Percentiles rank a stretch among this genome's conserved stretches.
These are phyloP conservation scores for Zymoseptoria passerinii DNA, from an alignment of 2,329 filamentous ascomycete genomes.

Conservation along the genomic window DNA sequence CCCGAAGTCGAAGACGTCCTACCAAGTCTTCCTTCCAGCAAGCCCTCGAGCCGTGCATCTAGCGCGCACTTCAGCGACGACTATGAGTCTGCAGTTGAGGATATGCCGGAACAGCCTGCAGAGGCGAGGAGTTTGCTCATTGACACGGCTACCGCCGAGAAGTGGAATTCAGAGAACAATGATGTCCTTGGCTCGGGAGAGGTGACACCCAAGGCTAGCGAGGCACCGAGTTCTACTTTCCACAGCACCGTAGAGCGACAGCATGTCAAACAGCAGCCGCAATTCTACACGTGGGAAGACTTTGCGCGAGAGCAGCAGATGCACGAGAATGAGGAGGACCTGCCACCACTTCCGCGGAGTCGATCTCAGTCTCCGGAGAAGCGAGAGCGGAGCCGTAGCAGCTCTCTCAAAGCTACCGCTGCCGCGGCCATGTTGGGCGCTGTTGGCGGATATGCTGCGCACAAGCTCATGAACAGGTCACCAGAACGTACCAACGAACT, in stretches of 20 bases:
- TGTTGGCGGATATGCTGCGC: constrained; percentile 20
- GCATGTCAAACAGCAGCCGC: constrained; percentile 22
- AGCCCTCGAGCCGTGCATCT: constrained; percentile 34
- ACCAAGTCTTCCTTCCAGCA: constrained; percentile 45
- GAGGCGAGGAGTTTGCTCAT: constrained; percentile 15
- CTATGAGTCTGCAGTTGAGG: constrained; percentile 38
- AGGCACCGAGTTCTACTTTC: constrained; percentile 31
- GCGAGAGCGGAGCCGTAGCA: constrained; percentile 1
- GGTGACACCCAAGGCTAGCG: constrained; percentile 58
- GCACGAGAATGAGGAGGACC: constrained; percentile 9
- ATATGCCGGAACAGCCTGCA: constrained; percentile 17
- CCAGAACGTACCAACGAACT: constrained; percentile 4
- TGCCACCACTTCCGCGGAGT: constrained; percentile 3
- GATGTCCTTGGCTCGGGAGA: constrained; percentile 55
- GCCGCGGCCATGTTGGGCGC: constrained; percentile 24
- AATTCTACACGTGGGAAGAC: constrained; percentile 33
- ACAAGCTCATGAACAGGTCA: constrained; percentile 10
- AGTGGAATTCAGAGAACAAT: constrained; percentile 6
- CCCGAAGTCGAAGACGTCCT: constrained; percentile 38
- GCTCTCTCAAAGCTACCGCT: constrained; percentile 14
- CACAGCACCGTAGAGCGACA: constrained; percentile 9
- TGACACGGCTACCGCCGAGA: constrained; percentile 19
- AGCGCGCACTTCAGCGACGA: constrained; percentile 33
- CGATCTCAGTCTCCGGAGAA: constrained; percentile 10
- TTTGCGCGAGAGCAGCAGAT: constrained; percentile 27